phyloP scores from a whole-genome alignment of 148 eudicot species.

The Rhododendron molle region DNA sequence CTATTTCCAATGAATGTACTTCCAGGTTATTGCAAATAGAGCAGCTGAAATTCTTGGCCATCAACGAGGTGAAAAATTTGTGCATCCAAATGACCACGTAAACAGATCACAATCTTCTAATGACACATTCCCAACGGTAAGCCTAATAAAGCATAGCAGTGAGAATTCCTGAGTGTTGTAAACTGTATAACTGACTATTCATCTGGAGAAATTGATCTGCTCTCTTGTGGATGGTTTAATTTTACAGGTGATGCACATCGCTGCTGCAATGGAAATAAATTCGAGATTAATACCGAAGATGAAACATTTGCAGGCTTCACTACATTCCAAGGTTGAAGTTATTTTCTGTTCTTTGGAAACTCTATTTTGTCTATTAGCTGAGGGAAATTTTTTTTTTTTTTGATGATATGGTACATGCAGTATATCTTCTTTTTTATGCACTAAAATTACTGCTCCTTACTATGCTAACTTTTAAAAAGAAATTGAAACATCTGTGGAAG shows the following conservation, averaged over 20 bases:
- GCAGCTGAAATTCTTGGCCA: constrained; percentile 98
- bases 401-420: too few relatives aligned
- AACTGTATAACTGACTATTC: background rate
- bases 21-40: constrained; percentile 96
- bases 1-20: background rate
- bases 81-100: constrained; percentile 99
- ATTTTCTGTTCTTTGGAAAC: background rate
- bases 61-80: constrained; percentile 81
- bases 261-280: constrained; percentile 90
- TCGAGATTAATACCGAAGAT: constrained; percentile 81
- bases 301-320: constrained; percentile 72
- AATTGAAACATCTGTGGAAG: background rate
- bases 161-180: background rate
- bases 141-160: constrained; percentile 15
- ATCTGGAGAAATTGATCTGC: background rate
- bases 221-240: constrained; percentile 8
- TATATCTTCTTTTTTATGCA: background rate
- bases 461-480: background rate
- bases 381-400: too few relatives aligned
- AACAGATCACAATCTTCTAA: constrained; percentile 98
- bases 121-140: constrained; percentile 97
- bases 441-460: background rate
- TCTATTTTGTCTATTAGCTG: background rate
- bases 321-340: constrained; percentile 66
- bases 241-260: constrained; percentile 94